Conservation (phyloP, 768 basidiomycete species). For the Serpula lacrymans region DNA sequence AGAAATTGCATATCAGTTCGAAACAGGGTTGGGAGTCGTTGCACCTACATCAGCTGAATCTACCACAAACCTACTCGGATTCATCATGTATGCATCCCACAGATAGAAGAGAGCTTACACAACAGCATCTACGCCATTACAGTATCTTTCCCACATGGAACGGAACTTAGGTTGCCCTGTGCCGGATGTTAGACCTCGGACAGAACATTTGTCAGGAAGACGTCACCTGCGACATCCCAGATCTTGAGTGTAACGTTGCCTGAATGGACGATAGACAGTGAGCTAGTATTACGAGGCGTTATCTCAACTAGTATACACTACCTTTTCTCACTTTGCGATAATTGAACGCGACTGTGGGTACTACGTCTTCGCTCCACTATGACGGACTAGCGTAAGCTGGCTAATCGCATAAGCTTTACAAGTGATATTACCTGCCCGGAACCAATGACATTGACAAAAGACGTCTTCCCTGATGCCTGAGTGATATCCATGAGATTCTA, state of each 20-base stretch:
- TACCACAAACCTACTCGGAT: constrained; percentile 72
- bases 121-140: constrained; percentile 88
- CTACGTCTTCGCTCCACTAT: constrained; percentile 95
- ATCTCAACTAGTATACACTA: no score
- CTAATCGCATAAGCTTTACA: no score
- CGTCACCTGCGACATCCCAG: constrained; percentile 90
- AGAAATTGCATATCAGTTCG: background rate
- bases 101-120: constrained; percentile 50
- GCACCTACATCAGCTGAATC: constrained; percentile 80
- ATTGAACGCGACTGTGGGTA: constrained; percentile 93
- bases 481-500: background rate
- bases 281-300: no score
- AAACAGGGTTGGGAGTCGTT: background rate
- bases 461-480: constrained; percentile 93
- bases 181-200: constrained; percentile 1
- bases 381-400: no score
- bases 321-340: constrained; percentile 84
- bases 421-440: constrained; percentile 68
- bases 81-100: background rate
- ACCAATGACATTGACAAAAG: constrained; percentile 88
- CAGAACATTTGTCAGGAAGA: background rate
- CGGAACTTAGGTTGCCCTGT: constrained; percentile 89
- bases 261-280: no score
- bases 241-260: constrained; percentile 89
- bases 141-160: constrained; percentile 95